Percentiles rank a stretch among this genome's conserved stretches.
phyloP scores from a whole-genome alignment of 441 rosid species.

The Melastoma candidum region DNA sequence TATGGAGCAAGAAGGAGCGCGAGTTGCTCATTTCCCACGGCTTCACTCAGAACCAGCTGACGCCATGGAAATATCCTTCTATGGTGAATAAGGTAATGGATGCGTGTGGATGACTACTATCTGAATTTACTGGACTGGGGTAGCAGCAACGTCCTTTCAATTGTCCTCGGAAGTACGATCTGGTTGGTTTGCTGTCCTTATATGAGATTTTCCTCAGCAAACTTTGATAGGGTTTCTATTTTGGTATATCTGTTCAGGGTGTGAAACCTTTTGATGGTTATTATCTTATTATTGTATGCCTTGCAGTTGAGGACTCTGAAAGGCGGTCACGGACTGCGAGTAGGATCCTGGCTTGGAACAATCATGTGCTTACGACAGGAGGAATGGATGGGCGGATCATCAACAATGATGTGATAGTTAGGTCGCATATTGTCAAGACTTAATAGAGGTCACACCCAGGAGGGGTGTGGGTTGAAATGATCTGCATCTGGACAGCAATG shows the following conservation, averaged over 20 bases:
- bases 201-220: not conserved
- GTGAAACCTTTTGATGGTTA: too few relatives aligned
- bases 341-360: slow-evolving; percentile 38
- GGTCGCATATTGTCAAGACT: slow-evolving; percentile 30
- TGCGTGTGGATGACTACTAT: slow-evolving; percentile 34
- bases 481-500: slow-evolving; percentile 33
- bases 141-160: slow-evolving; percentile 33
- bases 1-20: slow-evolving; percentile 52
- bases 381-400: slow-evolving; percentile 38
- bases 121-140: slow-evolving; percentile 43
- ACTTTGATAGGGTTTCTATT: not conserved
- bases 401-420: slow-evolving; percentile 32
- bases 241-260: not conserved
- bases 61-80: slow-evolving; percentile 48
- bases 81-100: slow-evolving; percentile 36
- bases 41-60: slow-evolving; percentile 27
- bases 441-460: slow-evolving; percentile 31
- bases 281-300: too few relatives aligned
- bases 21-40: slow-evolving; percentile 59
- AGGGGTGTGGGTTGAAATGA: slow-evolving; percentile 42
- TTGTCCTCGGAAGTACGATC: slow-evolving; percentile 26
- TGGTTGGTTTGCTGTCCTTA: slow-evolving; percentile 16
- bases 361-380: slow-evolving; percentile 40
- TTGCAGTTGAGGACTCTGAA: slow-evolving; percentile 33
- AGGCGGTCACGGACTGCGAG: slow-evolving; percentile 33